These are phyloP conservation scores for Scutellaria baicalensis DNA, from an alignment of 257 asterid species.

Conservation along the genomic window DNA sequence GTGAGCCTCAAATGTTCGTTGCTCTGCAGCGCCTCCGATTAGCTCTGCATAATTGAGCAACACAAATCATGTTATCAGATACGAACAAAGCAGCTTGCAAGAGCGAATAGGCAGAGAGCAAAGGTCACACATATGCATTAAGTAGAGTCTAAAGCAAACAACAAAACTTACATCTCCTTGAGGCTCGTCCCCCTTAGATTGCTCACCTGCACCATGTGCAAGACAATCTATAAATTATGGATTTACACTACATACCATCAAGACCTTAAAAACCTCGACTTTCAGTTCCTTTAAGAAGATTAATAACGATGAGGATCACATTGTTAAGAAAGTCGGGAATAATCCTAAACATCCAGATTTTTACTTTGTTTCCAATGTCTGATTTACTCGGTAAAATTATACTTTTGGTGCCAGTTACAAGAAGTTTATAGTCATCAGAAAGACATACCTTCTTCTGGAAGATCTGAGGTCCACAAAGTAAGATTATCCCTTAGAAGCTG, in stretches of 20 bases:
- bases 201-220: conserved; percentile 12
- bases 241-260: too few relatives aligned
- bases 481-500: conserved; percentile 76
- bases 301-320: background rate
- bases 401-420: background rate
- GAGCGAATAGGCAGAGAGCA: background rate
- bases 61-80: background rate
- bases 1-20: background rate
- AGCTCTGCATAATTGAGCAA: background rate
- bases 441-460: conserved; percentile 58
- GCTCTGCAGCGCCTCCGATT: background rate
- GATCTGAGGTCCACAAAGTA: conserved; percentile 67
- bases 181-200: conserved; percentile 13
- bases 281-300: background rate
- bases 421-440: background rate
- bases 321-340: background rate
- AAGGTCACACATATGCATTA: background rate
- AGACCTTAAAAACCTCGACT: background rate
- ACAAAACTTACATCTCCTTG: background rate
- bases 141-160: background rate
- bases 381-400: background rate
- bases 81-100: too few relatives aligned
- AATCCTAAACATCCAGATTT: background rate
- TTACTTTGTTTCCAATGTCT: background rate
- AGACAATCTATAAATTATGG: background rate